Conservation (phyloP, 495 filamentous ascomycete genomes). For the Parmelia sp. region DNA sequence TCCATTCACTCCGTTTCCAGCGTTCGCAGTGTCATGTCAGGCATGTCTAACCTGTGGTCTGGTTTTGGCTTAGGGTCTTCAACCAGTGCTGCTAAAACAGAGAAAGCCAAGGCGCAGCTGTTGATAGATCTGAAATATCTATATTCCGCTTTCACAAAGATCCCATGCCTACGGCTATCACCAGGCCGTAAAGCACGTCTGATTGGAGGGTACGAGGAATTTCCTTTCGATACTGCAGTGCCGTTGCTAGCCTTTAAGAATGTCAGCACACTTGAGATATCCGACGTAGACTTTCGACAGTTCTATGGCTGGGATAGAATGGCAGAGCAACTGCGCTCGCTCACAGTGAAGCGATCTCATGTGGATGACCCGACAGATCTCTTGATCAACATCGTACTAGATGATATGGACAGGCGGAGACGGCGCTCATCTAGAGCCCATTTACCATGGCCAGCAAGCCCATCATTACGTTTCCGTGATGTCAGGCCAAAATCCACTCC, state of each 20-base stretch:
- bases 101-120: slow-evolving; percentile 78
- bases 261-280: slow-evolving; percentile 83
- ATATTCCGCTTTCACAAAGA: slow-evolving; percentile 97
- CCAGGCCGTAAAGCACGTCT: slow-evolving; percentile 84
- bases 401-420: slow-evolving; percentile 89
- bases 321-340: slow-evolving; percentile 80
- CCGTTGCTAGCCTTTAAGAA: slow-evolving; percentile 95
- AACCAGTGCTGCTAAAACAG: slow-evolving; percentile 68
- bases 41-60: slow-evolving; percentile 88
- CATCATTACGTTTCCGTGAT: slow-evolving; percentile 50
- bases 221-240: slow-evolving; percentile 97
- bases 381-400: slow-evolving; percentile 83
- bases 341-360: slow-evolving; percentile 81
- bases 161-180: slow-evolving; percentile 79
- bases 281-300: slow-evolving; percentile 90
- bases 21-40: slow-evolving; percentile 93
- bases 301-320: slow-evolving; percentile 95
- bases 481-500: slow-evolving; percentile 54
- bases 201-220: slow-evolving; percentile 92
- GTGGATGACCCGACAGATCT: slow-evolving; percentile 88
- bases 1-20: slow-evolving; percentile 95
- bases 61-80: slow-evolving; percentile 72
- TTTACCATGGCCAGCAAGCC: slow-evolving; percentile 52
- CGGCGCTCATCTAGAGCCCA: slow-evolving; percentile 80
- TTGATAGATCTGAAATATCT: slow-evolving; percentile 88